phyloP scores from a whole-genome alignment of 371 early-diverging fungal species.

The Pancytospora philotis region DNA sequence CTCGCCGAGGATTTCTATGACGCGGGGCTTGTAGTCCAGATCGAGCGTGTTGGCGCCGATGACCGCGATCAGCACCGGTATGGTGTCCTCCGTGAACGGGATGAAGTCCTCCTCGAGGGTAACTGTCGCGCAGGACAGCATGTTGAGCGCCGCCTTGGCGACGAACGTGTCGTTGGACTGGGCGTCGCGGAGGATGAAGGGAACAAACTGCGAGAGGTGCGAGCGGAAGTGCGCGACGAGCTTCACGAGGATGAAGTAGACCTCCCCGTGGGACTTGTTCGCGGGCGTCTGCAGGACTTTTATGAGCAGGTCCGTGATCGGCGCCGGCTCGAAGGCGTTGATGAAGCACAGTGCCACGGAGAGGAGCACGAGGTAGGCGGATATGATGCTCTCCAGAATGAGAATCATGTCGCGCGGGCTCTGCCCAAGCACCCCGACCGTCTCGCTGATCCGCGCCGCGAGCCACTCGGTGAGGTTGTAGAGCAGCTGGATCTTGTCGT shows the following conservation, averaged over 20 bases:
- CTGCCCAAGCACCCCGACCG: conserved; percentile 14
- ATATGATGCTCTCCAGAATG: conserved; percentile 50
- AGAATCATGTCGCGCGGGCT: conserved; percentile 21
- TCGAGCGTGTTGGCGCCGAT: conserved; percentile 26
- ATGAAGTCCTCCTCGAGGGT: conserved; percentile 47
- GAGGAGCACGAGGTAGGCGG: conserved; percentile 47
- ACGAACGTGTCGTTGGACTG: conserved; percentile 23
- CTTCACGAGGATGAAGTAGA: conserved; percentile 45
- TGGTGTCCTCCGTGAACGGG: conserved; percentile 26
- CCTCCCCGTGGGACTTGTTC: conserved; percentile 41
- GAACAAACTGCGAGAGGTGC: conserved; percentile 30
- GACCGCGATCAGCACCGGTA: conserved; percentile 36
- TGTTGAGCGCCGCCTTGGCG: conserved; percentile 41
- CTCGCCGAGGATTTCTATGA: conserved; percentile 86
- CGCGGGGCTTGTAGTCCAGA: conserved; percentile 68
- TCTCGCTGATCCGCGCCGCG: conserved; percentile 26
- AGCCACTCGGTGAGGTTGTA: conserved; percentile 30
- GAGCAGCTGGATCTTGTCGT: conserved; percentile 11
- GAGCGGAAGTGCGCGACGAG: conserved; percentile 32
- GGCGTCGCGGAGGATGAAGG: conserved; percentile 46
- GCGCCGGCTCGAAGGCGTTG: conserved; percentile 1
- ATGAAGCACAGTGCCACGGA: conserved; percentile 20
- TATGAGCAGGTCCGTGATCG: conserved; percentile 32
- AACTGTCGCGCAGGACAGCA: conserved; percentile 52
- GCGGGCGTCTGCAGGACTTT: conserved; percentile 21